These are phyloP conservation scores for Amyloporia xantha DNA, from an alignment of 768 basidiomycete species.

Conservation along the genomic window DNA sequence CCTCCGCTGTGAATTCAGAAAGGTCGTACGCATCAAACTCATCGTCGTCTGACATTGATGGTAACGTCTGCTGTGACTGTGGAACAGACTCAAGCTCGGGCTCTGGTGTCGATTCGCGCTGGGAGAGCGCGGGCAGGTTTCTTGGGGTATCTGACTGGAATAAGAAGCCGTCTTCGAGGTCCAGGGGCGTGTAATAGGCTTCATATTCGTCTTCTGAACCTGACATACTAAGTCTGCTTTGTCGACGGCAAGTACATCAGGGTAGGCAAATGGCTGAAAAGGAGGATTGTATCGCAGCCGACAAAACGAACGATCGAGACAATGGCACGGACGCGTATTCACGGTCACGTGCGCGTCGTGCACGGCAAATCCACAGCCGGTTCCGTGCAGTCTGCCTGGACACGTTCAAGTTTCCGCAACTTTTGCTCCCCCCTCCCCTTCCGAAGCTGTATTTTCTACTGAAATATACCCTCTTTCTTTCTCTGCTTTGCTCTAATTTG, in stretches of 20 bases:
- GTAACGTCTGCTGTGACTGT: conserved; percentile 15
- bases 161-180: conserved; percentile 10
- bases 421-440: no score
- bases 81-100: background rate
- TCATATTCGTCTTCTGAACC: conserved; percentile 22
- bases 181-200: conserved; percentile 14
- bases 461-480: no score
- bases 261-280: background rate
- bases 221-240: conserved; percentile 5
- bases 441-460: no score
- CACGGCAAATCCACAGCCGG: no score
- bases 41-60: conserved; percentile 17
- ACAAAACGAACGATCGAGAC: background rate
- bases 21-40: conserved; percentile 46
- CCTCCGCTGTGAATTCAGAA: conserved; percentile 51
- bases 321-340: background rate
- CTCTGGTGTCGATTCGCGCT: background rate
- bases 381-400: no score
- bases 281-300: background rate
- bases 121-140: background rate
- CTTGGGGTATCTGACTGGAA: background rate
- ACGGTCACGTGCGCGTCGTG: background rate
- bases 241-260: background rate
- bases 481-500: no score
- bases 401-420: no score